Conservation (phyloP, 2,329 filamentous ascomycete genomes). For the Epichloe uncinata region DNA sequence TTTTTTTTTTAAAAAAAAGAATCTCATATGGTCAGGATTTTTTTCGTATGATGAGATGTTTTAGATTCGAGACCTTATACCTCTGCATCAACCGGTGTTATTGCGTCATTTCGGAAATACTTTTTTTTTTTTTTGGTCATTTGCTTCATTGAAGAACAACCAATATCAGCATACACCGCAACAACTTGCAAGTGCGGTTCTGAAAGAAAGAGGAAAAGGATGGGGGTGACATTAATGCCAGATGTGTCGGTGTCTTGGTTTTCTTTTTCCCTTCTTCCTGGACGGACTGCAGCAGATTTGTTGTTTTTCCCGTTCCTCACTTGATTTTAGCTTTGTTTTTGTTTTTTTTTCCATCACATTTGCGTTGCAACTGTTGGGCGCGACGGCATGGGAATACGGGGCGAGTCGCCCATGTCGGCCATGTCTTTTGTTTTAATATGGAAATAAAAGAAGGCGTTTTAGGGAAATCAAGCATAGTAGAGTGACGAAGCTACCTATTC, state of each 20-base stretch:
- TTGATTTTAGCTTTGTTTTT: conserved; percentile 1
- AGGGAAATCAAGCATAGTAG: conserved; percentile 6
- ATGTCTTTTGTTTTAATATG: conserved; percentile 3
- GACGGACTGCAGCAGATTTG: background rate
- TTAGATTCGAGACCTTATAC: conserved; percentile 13
- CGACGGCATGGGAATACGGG: background rate
- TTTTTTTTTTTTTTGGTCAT: background rate
- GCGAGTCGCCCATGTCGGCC: background rate
- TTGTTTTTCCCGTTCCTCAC: background rate
- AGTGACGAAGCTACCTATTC: conserved; percentile 3
- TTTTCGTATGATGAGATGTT: conserved; percentile 7
- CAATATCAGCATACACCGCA: background rate
- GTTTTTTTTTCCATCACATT: conserved; percentile 1
- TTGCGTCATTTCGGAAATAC: conserved; percentile 11
- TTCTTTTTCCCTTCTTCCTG: background rate
- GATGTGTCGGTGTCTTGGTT: background rate
- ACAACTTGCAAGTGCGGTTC: background rate
- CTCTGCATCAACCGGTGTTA: conserved; percentile 15
- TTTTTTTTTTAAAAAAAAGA: too few relatives aligned
- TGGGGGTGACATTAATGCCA: background rate
- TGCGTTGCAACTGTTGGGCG: conserved; percentile 1
- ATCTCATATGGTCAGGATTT: conserved; percentile 4
- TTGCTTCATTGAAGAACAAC: background rate
- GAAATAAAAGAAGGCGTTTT: conserved; percentile 7
- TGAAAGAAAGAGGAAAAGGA: background rate